A percentile compares a stretch with the other conserved stretches of the same genome.
Evolutionary conservation across 768 basidiomycete species (phyloP).

Genomic region (Daedaleopsis nitida): DNA sequence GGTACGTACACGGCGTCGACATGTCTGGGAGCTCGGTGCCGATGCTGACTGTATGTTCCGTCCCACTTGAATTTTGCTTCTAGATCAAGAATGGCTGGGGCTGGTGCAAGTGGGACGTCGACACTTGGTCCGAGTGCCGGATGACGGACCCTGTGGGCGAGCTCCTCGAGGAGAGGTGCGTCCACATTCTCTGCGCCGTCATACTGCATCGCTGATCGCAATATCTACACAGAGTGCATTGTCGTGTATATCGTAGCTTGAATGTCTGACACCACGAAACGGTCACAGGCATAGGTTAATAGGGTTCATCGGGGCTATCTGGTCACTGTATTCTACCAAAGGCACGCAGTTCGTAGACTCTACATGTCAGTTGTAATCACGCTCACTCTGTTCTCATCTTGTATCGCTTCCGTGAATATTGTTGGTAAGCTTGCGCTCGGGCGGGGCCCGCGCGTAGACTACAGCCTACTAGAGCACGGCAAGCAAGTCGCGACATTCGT

Average conservation of each 20-base stretch:
- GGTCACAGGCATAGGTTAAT: not conserved
- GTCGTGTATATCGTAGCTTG: slow-evolving; percentile 52
- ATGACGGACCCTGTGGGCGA: slow-evolving; percentile 47
- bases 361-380: too few relatives aligned
- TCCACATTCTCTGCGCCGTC: not conserved
- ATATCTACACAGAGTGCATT: slow-evolving; percentile 44
- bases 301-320: not conserved
- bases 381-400: too few relatives aligned
- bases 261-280: slow-evolving; percentile 24
- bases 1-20: slow-evolving; percentile 35
- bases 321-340: too few relatives aligned
- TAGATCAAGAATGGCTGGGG: slow-evolving; percentile 72
- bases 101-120: slow-evolving; percentile 62
- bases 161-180: slow-evolving; percentile 50
- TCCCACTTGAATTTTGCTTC: not conserved
- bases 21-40: not conserved
- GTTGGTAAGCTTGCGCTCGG: too few relatives aligned
- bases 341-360: too few relatives aligned
- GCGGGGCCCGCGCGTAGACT: too few relatives aligned
- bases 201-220: not conserved
- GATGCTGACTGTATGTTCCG: not conserved
- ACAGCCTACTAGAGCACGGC: too few relatives aligned
- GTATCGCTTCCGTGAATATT: too few relatives aligned
- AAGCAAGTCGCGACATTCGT: too few relatives aligned
- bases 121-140: slow-evolving; percentile 45